phyloP scores from a whole-genome alignment of 176 grass and related monocot genomes.

The Triticum urartu region DNA sequence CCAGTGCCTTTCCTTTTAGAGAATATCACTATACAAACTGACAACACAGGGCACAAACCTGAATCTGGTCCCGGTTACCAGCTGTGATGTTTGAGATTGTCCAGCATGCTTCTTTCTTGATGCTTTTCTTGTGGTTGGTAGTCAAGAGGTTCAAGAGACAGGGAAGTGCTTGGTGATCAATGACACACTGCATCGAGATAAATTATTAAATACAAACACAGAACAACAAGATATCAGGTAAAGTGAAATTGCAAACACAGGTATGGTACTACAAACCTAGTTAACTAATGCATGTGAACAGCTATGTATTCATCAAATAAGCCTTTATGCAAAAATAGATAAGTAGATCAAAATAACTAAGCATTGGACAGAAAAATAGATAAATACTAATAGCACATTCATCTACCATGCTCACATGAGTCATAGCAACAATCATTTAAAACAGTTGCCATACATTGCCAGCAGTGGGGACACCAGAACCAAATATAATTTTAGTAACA shows the following conservation, averaged over 20 bases:
- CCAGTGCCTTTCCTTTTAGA: neutral
- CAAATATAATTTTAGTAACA: neutral
- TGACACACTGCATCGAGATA: conserved; percentile 65
- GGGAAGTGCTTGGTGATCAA: conserved; percentile 80
- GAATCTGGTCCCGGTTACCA: conserved; percentile 91
- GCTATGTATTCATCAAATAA: neutral
- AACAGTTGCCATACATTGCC: neutral
- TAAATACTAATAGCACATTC: neutral
- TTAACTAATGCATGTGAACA: neutral
- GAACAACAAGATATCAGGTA: neutral
- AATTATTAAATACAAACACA: neutral
- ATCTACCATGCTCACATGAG: neutral
- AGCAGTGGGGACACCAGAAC: neutral
- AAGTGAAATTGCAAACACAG: neutral
- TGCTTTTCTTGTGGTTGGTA: conserved; percentile 95
- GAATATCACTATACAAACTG: neutral
- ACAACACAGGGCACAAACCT: conserved; percentile 48
- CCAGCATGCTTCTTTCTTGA: conserved; percentile 99
- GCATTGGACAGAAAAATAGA: neutral
- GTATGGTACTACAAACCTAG: neutral
- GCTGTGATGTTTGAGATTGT: conserved; percentile 97
- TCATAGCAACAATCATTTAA: neutral
- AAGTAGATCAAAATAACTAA: neutral
- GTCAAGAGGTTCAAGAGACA: conserved; percentile 83
- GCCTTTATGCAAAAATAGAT: neutral